Conservation (phyloP, 2,329 filamentous ascomycete species). For the Sclerotinia sclerotiorum region DNA sequence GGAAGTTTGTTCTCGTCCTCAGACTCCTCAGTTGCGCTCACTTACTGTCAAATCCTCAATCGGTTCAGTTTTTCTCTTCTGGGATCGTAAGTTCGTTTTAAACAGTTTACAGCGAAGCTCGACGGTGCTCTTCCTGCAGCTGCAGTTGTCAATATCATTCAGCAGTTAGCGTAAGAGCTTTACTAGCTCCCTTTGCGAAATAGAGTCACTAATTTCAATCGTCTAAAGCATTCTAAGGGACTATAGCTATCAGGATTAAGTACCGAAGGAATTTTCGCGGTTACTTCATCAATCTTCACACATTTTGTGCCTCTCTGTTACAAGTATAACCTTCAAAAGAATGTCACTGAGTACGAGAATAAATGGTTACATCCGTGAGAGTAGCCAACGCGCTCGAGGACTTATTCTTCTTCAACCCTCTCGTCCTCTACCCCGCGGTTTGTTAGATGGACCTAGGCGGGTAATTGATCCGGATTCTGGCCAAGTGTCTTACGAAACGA, state of each 20-base stretch:
- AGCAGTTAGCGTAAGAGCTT: background rate
- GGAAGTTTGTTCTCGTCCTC: background rate
- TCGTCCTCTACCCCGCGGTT: background rate
- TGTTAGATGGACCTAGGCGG: background rate
- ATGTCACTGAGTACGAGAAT: background rate
- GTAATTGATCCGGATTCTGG: slow-evolving; percentile 5
- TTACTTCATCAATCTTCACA: background rate
- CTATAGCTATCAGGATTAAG: background rate
- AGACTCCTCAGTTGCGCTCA: background rate
- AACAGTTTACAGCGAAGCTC: background rate
- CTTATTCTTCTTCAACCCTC: background rate
- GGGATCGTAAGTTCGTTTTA: background rate
- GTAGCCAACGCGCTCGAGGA: background rate
- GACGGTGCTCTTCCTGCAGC: no score
- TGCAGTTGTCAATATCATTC: no score
- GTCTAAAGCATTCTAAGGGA: background rate
- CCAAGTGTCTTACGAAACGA: slow-evolving; percentile 2
- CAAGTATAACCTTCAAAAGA: background rate
- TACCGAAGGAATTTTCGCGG: background rate
- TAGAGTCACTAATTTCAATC: background rate
- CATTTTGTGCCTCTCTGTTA: background rate
- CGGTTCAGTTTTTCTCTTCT: no score
- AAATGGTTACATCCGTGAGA: background rate
- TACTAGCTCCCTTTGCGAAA: background rate
- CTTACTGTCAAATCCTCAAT: background rate